Conservation (phyloP, 495 filamentous ascomycete genomes). For the Aspergillus taichungensis region DNA sequence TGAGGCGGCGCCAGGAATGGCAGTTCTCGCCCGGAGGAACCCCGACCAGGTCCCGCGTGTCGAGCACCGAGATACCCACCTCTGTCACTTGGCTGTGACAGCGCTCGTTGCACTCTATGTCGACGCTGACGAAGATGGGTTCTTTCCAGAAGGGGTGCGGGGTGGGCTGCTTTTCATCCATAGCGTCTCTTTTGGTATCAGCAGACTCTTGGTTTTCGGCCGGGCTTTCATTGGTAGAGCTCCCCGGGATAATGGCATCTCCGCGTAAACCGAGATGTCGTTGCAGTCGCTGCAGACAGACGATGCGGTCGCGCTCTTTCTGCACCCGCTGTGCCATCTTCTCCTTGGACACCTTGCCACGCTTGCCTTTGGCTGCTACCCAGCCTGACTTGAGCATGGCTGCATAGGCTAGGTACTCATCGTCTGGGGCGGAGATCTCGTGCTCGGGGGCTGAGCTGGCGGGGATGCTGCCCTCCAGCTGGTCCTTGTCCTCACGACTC, state of each 20-base stretch:
- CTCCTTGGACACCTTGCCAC: slow-evolving; percentile 32
- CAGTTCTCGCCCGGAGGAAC: slow-evolving; percentile 51
- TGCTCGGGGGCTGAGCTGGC: not conserved
- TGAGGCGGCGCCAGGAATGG: slow-evolving; percentile 51
- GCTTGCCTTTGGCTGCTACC: slow-evolving; percentile 33
- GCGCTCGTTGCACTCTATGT: slow-evolving; percentile 73
- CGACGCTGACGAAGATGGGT: slow-evolving; percentile 68
- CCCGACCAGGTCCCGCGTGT: slow-evolving; percentile 49
- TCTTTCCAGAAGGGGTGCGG: slow-evolving; percentile 41
- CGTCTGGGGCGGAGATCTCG: slow-evolving; percentile 13
- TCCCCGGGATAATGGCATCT: no score
- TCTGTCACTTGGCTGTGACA: slow-evolving; percentile 61
- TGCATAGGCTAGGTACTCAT: slow-evolving; percentile 35
- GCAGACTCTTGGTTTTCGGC: not conserved
- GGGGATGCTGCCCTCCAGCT: slow-evolving; percentile 28
- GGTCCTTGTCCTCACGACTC: slow-evolving; percentile 21
- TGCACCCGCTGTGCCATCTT: slow-evolving; percentile 41
- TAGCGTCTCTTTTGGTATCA: not conserved
- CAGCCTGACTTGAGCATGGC: slow-evolving; percentile 36
- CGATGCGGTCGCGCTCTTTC: slow-evolving; percentile 37
- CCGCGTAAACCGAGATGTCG: slow-evolving; percentile 57
- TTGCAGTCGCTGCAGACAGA: slow-evolving; percentile 51
- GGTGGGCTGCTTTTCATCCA: slow-evolving; percentile 27
- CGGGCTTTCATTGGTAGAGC: not conserved
- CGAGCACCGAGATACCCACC: slow-evolving; percentile 75